These are phyloP conservation scores for Lichtheimia ornata DNA, from an alignment of 371 early-diverging fungal species.

Conservation along the genomic window DNA sequence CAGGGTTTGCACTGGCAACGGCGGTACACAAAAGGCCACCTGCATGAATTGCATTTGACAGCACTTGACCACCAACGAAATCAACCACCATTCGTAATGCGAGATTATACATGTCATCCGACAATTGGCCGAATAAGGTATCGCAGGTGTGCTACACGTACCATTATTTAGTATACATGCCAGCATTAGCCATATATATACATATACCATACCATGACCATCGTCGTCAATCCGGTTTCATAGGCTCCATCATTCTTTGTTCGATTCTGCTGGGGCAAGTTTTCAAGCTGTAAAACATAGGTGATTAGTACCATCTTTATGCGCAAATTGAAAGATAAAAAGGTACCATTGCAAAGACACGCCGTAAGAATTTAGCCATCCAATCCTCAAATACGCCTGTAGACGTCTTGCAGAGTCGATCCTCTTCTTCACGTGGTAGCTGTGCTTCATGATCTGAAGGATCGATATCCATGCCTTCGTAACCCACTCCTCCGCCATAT, in stretches of 20 bases:
- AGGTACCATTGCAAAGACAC: constrained; percentile 72
- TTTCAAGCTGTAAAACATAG: constrained; percentile 61
- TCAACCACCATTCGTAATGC: constrained; percentile 63
- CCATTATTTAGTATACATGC: background rate
- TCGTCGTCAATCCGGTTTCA: constrained; percentile 48
- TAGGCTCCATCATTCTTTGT: constrained; percentile 38
- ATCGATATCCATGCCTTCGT: constrained; percentile 53
- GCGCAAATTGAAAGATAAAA: background rate
- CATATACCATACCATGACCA: constrained; percentile 16
- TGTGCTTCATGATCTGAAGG: constrained; percentile 41
- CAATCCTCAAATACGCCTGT: constrained; percentile 87
- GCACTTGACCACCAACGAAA: constrained; percentile 58
- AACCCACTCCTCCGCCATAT: constrained; percentile 36
- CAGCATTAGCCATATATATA: too few species aligned
- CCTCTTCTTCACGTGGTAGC: constrained; percentile 54
- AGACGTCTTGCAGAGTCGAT: constrained; percentile 59
- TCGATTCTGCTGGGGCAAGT: constrained; percentile 67
- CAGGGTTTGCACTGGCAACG: constrained; percentile 44
- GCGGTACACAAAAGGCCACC: constrained; percentile 60
- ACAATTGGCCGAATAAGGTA: constrained; percentile 66
- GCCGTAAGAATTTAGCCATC: constrained; percentile 80
- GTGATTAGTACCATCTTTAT: background rate
- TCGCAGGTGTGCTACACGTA: constrained; percentile 60
- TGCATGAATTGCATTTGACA: constrained; percentile 72
- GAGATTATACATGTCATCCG: constrained; percentile 62